These are phyloP conservation scores for Kwoniella botswanensis DNA, from an alignment of 768 basidiomycete genomes.

Conservation along the genomic window DNA sequence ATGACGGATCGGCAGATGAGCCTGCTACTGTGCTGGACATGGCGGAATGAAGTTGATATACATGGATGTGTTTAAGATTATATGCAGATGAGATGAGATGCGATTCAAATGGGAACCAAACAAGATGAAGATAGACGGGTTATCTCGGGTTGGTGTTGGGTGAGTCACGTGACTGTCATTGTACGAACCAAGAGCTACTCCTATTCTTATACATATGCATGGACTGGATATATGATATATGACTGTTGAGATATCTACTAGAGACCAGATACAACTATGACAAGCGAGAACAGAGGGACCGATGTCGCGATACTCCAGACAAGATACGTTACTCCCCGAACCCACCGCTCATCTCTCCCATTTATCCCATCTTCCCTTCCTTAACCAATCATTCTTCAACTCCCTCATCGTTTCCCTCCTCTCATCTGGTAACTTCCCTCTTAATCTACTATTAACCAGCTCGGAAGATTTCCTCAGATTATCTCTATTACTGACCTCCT, in stretches of 20 bases:
- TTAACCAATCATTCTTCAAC: constrained; percentile 37
- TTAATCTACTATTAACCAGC: constrained; percentile 16
- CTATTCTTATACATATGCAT: no score
- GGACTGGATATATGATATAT: no score
- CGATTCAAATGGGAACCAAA: background rate
- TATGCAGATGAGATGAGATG: background rate
- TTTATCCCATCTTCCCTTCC: constrained; percentile 39
- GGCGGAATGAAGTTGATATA: background rate
- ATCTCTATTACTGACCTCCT: constrained; percentile 30
- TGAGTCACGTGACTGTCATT: no score
- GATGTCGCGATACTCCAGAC: no score
- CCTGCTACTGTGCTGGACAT: constrained; percentile 4
- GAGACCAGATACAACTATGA: no score
- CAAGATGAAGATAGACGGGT: background rate
- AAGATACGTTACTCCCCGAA: no score
- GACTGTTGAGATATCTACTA: no score
- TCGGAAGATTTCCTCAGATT: constrained; percentile 17
- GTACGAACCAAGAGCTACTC: no score
- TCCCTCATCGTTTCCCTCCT: constrained; percentile 14
- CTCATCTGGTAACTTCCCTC: constrained; percentile 16
- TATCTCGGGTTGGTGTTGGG: no score
- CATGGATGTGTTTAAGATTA: background rate
- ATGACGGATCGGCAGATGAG: background rate
- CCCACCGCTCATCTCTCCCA: constrained; percentile 36
- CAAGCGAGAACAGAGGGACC: no score